Base-by-base conservation (phyloP, 1,284 basidiomycete genomes). In the Cutaneotrichosporon sp. region DNA sequence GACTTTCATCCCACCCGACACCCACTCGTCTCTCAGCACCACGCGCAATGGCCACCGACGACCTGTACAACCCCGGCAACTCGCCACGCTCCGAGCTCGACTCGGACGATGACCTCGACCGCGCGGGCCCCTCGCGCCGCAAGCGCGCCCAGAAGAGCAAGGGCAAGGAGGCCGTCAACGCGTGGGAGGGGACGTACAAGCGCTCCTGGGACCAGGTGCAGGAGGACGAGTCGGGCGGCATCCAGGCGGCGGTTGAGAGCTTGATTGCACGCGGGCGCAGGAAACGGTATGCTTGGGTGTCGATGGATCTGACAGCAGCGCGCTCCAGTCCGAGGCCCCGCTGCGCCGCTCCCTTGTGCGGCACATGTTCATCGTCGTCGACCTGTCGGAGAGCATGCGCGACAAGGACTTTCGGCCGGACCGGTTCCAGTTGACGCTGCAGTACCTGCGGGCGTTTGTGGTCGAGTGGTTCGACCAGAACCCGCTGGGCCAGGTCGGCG, bases 391-490 rank as follows among this genome's bases (percentile, higher is more conserved):
- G 2, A 88, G 92, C 1, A 99, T 99, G 94, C 84, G 87, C 76
- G 95, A 98, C 78, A 88, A 93, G 45, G 95, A 99, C 79, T 91
- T 97, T 87, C 86, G 95, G 13, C 93, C 95, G 3, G 94, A 27
- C 38, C 56, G 56, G 10, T 58, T 51, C 47, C 92, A 97, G 72
- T 80, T 98, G 46, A 89, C 89, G 66, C 80, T 99, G 43, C 89
- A 93, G 72, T 95, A 95, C 73, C 85, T 92, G 18, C 85, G 91
- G 59, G 89, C 92, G 67, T 99, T 99, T 70, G 85, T 98, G 24
- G 83, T 86, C 9, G 95, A 99, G 76, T 99, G 95, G 92, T 99
- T 98, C 79, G 97, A 99, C 80, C 97, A 99, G 81, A 99, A 99
- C 73, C 95, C 95, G 0, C 84, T 99, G 20, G 94, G 95, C n/a